Base-by-base conservation (phyloP, 1,139 yeast genomes). In the Taiozyma sp. region DNA sequence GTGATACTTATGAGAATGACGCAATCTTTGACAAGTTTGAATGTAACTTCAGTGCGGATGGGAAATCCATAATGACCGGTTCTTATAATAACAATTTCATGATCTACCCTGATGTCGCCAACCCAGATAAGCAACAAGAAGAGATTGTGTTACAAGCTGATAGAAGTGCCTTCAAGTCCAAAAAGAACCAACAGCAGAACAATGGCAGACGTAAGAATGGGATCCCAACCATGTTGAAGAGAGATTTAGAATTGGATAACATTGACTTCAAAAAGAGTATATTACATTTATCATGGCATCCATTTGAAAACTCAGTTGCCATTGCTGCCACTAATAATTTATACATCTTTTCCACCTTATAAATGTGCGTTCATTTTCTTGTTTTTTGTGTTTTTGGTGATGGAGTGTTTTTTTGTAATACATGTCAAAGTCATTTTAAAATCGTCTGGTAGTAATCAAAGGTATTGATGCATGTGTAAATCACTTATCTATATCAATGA, bases 11-110 rank as follows among this genome's bases (percentile, higher is more conserved):
- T 73, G 99, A 95, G 70, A 92, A 92, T 69, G 99, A 95, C 72
- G 96, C 98, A 48, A 95, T 95, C 55, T 95, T 95, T 73, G 99
- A 95, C 75, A 95, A 93, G 76, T 95, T 95, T 70, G 99, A 93
- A 74, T 97, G 91, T 54, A 96, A 87, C 62, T 91, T 93, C 66
- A 81, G 92, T 61, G 99, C 99, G 46, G 98, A 95, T 71, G 88
- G 90, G 65, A 84, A 84, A 68, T 83, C 92, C 52, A 85, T 93
- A 55, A 89, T 95, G 95, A 92, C 99, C 27, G 99, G 99, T 51
- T 88, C 97, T 47, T 95, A 95, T 76, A 91, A 92, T 71, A 93
- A 93, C 73, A 92, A 91, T 72, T 93, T 95, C 69, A 90, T 91
- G 96, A 89, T 95, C 62, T 93, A 91, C 72, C 98, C 98, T 51